These are phyloP conservation scores for Blastomyces emzantsi DNA, from an alignment of 2,329 filamentous ascomycete genomes.

Conservation along the genomic window DNA sequence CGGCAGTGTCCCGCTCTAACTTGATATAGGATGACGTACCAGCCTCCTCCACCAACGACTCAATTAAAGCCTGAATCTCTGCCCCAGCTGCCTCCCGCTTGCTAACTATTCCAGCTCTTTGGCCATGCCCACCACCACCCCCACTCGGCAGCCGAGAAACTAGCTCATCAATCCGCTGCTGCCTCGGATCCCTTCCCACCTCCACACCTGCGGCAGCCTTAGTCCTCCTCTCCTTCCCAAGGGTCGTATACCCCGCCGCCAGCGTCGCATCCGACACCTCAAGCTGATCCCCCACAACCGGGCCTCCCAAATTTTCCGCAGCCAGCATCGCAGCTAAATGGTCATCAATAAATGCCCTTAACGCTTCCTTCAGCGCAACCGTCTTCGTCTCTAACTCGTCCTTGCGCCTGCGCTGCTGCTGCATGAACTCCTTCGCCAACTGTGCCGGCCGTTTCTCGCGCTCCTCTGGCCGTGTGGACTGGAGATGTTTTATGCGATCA, in stretches of 20 bases:
- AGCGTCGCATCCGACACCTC: slow-evolving; percentile 51
- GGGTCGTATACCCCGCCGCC: slow-evolving; percentile 45
- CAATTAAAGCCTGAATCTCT: slow-evolving; percentile 41
- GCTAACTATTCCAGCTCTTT: slow-evolving; percentile 24
- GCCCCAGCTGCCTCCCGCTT: slow-evolving; percentile 42
- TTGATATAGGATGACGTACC: slow-evolving; percentile 39
- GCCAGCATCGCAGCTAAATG: slow-evolving; percentile 67
- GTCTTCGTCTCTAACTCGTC: slow-evolving; percentile 53
- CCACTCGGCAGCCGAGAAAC: slow-evolving; percentile 30
- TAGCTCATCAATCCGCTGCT: slow-evolving; percentile 45
- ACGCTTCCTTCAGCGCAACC: slow-evolving; percentile 50
- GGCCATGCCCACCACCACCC: slow-evolving; percentile 16
- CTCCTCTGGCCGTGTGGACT: slow-evolving; percentile 4
- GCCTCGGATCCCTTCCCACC: slow-evolving; percentile 28
- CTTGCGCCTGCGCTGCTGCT: slow-evolving; percentile 52
- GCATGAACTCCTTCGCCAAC: slow-evolving; percentile 54
- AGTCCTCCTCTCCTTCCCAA: slow-evolving; percentile 42
- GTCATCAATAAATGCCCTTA: slow-evolving; percentile 62
- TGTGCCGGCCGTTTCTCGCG: slow-evolving; percentile 51
- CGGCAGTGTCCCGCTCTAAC: slow-evolving; percentile 43
- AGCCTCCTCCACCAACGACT: slow-evolving; percentile 38
- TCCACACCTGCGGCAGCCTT: slow-evolving; percentile 27
- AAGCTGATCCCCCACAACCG: slow-evolving; percentile 66
- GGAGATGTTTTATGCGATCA: slow-evolving; percentile 50
- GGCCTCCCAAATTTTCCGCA: slow-evolving; percentile 73